phyloP scores from a whole-genome alignment of 139 green algal species.

The Ettlia oleoabundans region DNA sequence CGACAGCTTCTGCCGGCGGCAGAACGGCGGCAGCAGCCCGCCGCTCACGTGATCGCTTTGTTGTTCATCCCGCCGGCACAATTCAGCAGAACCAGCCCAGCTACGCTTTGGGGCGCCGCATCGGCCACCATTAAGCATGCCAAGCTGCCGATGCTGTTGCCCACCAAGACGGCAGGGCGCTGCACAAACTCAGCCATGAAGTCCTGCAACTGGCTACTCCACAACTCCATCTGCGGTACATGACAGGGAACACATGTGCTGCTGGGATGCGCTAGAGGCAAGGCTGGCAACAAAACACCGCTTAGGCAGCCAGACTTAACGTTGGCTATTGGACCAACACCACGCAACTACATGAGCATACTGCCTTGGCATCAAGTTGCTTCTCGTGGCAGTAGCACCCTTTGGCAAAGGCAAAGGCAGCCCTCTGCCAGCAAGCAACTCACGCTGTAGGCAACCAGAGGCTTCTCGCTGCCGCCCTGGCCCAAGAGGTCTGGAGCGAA shows the following conservation, averaged over 20 bases:
- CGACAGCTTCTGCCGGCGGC: not conserved
- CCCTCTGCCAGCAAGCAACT: not conserved
- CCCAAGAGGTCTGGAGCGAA: conserved; percentile 46
- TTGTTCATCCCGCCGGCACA: conserved; percentile 91
- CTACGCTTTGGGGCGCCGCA: conserved; percentile 34
- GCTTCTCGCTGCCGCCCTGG: conserved; percentile 39
- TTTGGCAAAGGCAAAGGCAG: too few species aligned
- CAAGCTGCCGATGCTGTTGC: conserved; percentile 28
- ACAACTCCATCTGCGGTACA: conserved; percentile 57
- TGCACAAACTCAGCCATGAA: conserved; percentile 42
- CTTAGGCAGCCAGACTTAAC: too few species aligned
- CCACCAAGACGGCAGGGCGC: conserved; percentile 36
- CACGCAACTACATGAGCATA: not conserved
- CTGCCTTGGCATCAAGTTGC: too few species aligned
- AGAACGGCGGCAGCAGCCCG: not conserved
- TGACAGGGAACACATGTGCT: too few species aligned
- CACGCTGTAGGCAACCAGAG: conserved; percentile 32
- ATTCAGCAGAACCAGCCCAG: conserved; percentile 82
- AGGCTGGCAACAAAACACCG: too few species aligned
- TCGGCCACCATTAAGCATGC: conserved; percentile 34
- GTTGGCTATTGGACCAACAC: too few species aligned
- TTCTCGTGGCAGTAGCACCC: too few species aligned
- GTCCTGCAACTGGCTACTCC: conserved; percentile 35
- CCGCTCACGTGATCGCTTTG: conserved; percentile 62
- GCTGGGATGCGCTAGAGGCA: too few species aligned